Evolutionary conservation across 306 rosid genomes (phyloP).

Genomic region (Gillenia trifoliata): DNA sequence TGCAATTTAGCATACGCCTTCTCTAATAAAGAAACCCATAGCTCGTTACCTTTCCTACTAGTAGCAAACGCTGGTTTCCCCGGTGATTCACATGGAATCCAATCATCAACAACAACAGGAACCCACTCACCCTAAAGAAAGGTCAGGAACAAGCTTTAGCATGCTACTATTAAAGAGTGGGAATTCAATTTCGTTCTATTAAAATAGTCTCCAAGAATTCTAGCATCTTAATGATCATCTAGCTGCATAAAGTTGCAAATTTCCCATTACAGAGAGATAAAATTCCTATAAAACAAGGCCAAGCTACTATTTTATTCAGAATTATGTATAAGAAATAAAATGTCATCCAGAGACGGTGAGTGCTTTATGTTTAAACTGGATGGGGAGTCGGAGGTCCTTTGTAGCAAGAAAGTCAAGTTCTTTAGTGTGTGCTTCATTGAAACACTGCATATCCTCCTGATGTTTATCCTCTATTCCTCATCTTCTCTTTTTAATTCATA

Average conservation of each 20-base stretch:
- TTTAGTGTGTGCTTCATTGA: not conserved
- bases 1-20: slow-evolving; percentile 99
- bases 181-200: not conserved
- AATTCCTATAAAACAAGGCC: not conserved
- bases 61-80: slow-evolving; percentile 99
- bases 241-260: not conserved
- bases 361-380: not conserved
- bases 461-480: not conserved
- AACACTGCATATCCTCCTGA: not conserved
- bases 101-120: slow-evolving; percentile 97
- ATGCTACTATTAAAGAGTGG: slow-evolving; percentile 3
- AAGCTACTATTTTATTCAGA: not conserved
- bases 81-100: slow-evolving; percentile 95
- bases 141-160: slow-evolving; percentile 20
- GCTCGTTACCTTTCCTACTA: slow-evolving; percentile 85
- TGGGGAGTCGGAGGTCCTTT: not conserved
- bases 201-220: not conserved
- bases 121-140: slow-evolving; percentile 91
- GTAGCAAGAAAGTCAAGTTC: not conserved
- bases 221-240: not conserved
- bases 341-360: not conserved
- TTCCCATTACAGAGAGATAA: not conserved
- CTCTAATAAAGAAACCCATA: slow-evolving; percentile 97
- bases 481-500: not conserved
- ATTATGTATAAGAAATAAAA: too few relatives aligned